Evolutionary conservation across 768 basidiomycete species (phyloP).

Genomic region (Suillus luteus): DNA sequence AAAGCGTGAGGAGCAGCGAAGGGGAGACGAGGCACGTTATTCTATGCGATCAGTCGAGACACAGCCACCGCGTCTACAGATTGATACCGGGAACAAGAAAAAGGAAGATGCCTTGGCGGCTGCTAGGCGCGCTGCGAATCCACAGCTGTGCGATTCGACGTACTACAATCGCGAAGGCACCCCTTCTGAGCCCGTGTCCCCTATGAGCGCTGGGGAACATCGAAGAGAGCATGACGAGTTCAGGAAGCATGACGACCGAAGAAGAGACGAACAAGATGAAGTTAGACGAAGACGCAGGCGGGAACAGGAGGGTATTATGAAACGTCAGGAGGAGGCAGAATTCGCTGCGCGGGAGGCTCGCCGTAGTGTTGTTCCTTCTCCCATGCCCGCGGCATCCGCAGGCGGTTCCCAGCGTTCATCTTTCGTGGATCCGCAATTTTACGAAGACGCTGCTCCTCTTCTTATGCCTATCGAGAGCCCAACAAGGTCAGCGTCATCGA

Average conservation of each 20-base stretch:
- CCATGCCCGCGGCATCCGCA: constrained; percentile 32
- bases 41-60: constrained; percentile 13
- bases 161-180: constrained; percentile 22
- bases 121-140: constrained; percentile 27
- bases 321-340: constrained; percentile 63
- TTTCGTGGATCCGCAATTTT: constrained; percentile 32
- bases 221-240: constrained; percentile 34
- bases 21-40: constrained; percentile 40
- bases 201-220: constrained; percentile 29
- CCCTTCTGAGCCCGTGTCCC: constrained; percentile 29
- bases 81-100: constrained; percentile 33
- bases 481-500: constrained; percentile 49
- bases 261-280: constrained; percentile 50
- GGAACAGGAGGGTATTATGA: constrained; percentile 58
- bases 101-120: constrained; percentile 32
- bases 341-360: constrained; percentile 48
- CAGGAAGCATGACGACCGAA: constrained; percentile 45
- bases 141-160: constrained; percentile 25
- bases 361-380: constrained; percentile 34
- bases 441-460: constrained; percentile 36
- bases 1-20: constrained; percentile 39
- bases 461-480: constrained; percentile 70
- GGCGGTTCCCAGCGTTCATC: constrained; percentile 38
- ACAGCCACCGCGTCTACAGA: constrained; percentile 27
- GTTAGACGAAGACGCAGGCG: constrained; percentile 44